Evolutionary conservation across 2,329 filamentous ascomycete species (phyloP), one percentile per base, ranked within the genome.

Genomic region (Nothophaeocryptopus gaeumannii): DNA sequence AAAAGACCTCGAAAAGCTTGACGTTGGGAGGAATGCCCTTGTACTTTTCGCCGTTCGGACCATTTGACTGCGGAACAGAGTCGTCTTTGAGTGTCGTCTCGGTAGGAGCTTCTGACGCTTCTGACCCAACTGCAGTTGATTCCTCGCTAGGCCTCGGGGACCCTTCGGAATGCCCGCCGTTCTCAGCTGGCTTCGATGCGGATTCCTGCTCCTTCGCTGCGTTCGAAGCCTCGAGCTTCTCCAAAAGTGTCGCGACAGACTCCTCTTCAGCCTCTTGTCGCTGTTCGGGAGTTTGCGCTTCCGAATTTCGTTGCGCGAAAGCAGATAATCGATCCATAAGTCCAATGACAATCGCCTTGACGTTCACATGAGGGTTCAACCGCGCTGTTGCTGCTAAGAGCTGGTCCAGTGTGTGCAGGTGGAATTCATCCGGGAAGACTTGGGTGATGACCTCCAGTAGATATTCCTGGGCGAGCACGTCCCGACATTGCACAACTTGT

Each of bases 371-470:
- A 0, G 92, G 93, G 64, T 99, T 96, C 33, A 99, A 78, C 50
- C 92, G 81, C 11, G 92, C 89, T 31, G 96, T 95, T 5, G 93
- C 93, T 8, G 87, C 93, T 31, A 99, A 82, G 68, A 99, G 89
- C 67, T 96, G 87, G 66, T 97, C 93, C 30, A 99, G 81, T 0
- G 93, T 99, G 67, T 99, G 91, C 15, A 99, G 82, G 71, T 99
- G 95, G 69, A 92, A 99, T 67, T 99, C 93, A 72, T 99, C 93
- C 1, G 93, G 93, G 75, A 99, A 99, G 45, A 97, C 93, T 71
- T 99, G 95, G 5, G 92, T 99, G 59, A 99, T 95, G 56, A 99
- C 93, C 78, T 99, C 93, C 42, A 99, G 77, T 10, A 99, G 80
- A 72, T 99, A 99, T 70, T 99, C 93, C 69, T 99, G 93, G 31